Conservation (phyloP, 2,329 filamentous ascomycete species). For the Pseudogymnoascus sp. region DNA sequence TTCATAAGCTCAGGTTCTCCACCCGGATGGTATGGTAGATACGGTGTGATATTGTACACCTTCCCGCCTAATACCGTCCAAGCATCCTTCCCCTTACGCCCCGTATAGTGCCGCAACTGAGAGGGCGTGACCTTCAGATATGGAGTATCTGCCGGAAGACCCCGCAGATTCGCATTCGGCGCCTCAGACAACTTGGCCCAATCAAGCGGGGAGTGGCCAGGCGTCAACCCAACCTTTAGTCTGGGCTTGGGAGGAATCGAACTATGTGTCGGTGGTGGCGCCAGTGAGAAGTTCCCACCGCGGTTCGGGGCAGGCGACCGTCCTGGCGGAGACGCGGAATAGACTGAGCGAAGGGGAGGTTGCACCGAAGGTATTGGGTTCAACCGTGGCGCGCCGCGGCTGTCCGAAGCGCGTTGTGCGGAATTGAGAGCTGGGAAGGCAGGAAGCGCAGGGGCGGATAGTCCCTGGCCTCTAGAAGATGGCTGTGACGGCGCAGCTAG, state of each 20-base stretch:
- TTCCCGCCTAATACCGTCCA: conserved; percentile 87
- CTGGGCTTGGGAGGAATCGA: conserved; percentile 47
- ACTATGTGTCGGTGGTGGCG: conserved; percentile 48
- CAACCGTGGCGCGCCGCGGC: conserved; percentile 16
- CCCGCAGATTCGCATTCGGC: conserved; percentile 59
- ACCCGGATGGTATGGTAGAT: conserved; percentile 84
- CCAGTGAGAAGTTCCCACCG: conserved; percentile 35
- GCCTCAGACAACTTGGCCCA: conserved; percentile 72
- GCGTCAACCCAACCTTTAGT: conserved; percentile 71
- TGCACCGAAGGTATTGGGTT: conserved; percentile 16
- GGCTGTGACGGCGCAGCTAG: not conserved
- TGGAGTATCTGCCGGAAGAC: conserved; percentile 42
- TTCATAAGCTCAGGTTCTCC: conserved; percentile 66
- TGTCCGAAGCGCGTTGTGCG: conserved; percentile 38
- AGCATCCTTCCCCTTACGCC: conserved; percentile 74
- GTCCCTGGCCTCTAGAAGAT: conserved; percentile 20
- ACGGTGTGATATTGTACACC: conserved; percentile 91
- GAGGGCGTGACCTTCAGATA: conserved; percentile 73
- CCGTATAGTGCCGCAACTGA: conserved; percentile 69
- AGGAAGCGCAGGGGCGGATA: conserved; percentile 21
- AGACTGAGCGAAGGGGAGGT: conserved; percentile 15
- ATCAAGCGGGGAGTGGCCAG: conserved; percentile 89
- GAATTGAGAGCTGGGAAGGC: conserved; percentile 46
- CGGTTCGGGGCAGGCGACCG: conserved; percentile 36
- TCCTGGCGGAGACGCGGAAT: conserved; percentile 20